phyloP scores from a whole-genome alignment of 2,329 filamentous ascomycete species.

The Trichoderma gracile region DNA sequence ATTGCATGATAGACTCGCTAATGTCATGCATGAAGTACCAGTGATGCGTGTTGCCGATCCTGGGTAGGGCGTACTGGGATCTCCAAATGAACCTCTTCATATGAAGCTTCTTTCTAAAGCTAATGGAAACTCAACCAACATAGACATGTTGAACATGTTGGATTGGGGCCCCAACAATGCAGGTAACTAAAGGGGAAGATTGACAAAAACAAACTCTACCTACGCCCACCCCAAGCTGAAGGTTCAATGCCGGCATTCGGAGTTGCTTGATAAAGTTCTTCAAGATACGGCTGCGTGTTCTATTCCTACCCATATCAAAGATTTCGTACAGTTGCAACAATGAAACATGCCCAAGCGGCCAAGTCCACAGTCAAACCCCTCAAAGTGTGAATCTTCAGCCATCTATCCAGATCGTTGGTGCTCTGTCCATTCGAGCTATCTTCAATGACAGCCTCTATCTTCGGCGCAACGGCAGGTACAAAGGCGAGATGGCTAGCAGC shows the following conservation, averaged over 20 bases:
- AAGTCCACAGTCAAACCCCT: conserved; percentile 1
- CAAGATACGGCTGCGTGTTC: not conserved
- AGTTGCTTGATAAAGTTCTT: not conserved
- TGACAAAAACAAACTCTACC: too few species aligned
- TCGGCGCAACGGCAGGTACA: conserved; percentile 39
- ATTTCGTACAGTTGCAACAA: conserved; percentile 5
- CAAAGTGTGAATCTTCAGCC: conserved; percentile 1
- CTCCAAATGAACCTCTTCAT: not conserved
- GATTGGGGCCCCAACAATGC: too few species aligned
- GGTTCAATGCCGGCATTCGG: too few species aligned
- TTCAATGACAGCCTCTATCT: conserved; percentile 37
- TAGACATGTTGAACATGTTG: too few species aligned
- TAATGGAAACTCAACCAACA: too few species aligned
- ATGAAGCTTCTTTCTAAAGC: too few species aligned
- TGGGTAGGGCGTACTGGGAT: too few species aligned
- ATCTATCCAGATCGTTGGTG: conserved; percentile 7
- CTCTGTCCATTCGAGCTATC: conserved; percentile 28
- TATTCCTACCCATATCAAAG: not conserved
- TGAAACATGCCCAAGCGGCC: conserved; percentile 13
- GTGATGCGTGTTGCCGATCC: too few species aligned
- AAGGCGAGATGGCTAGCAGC: conserved; percentile 39
- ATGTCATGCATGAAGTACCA: too few species aligned
- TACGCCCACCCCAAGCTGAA: too few species aligned
- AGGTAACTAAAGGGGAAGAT: too few species aligned
- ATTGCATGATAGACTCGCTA: too few species aligned